These are phyloP conservation scores for Bertia moriformis DNA, from an alignment of 2,329 filamentous ascomycete species.

Conservation along the genomic window DNA sequence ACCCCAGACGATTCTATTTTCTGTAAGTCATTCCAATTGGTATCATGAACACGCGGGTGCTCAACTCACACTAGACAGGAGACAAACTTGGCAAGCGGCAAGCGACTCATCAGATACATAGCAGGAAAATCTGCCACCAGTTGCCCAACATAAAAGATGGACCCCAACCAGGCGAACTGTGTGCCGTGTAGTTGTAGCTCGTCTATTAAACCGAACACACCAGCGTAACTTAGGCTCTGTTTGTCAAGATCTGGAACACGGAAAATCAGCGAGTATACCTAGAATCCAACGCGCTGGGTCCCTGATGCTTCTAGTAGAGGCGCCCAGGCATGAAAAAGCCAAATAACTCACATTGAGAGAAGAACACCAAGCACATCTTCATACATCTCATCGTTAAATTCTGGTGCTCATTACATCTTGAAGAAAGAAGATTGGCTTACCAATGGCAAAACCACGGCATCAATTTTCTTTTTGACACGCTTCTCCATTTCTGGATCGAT, in stretches of 20 bases:
- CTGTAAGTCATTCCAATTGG: too few relatives aligned
- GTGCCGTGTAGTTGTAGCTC: conserved; percentile 26
- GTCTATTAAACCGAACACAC: conserved; percentile 27
- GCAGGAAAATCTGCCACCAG: conserved; percentile 31
- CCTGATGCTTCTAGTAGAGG: too few relatives aligned
- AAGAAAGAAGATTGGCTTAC: conserved; percentile 5
- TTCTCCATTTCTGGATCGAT: conserved; percentile 19
- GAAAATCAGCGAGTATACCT: too few relatives aligned
- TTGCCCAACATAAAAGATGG: conserved; percentile 28
- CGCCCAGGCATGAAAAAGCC: too few relatives aligned
- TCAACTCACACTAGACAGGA: conserved; percentile 24
- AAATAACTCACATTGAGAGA: too few relatives aligned
- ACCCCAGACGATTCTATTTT: conserved; percentile 26
- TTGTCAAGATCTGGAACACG: conserved; percentile 33
- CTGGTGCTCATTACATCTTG: neutral
- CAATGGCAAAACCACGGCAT: conserved; percentile 14
- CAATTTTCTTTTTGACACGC: conserved; percentile 16
- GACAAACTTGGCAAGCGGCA: conserved; percentile 33
- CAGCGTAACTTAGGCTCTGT: conserved; percentile 31
- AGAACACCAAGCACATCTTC: conserved; percentile 24
- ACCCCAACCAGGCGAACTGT: conserved; percentile 32
- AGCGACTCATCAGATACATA: conserved; percentile 32
- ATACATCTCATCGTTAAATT: too few relatives aligned
- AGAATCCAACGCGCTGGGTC: too few relatives aligned
- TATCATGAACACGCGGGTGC: too few relatives aligned